Conservation (phyloP, 2,329 filamentous ascomycete species). For the Aspergillus niger region DNA sequence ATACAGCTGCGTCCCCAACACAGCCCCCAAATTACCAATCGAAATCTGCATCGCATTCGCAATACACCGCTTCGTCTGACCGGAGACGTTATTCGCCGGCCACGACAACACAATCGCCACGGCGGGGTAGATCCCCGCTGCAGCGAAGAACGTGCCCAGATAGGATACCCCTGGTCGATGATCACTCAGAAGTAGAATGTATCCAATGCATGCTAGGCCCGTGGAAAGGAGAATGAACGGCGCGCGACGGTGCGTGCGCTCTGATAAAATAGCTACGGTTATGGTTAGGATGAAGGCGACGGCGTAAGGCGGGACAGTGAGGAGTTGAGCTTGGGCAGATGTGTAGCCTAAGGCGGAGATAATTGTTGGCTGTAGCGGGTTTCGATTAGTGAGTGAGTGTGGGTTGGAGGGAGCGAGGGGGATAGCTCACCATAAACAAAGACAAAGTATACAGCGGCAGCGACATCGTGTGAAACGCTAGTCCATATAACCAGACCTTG, state of each 20-base stretch:
- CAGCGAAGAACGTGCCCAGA: conserved; percentile 63
- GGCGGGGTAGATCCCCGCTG: conserved; percentile 68
- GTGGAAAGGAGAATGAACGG: conserved; percentile 65
- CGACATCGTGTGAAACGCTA: conserved; percentile 72
- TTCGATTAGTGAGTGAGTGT: no score
- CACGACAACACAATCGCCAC: conserved; percentile 66
- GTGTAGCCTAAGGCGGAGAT: conserved; percentile 48
- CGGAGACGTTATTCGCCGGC: conserved; percentile 71
- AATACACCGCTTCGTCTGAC: conserved; percentile 69
- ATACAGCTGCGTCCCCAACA: conserved; percentile 71
- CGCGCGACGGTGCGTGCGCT: conserved; percentile 59
- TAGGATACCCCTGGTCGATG: conserved; percentile 60
- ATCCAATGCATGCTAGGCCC: conserved; percentile 61
- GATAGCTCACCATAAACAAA: conserved; percentile 35
- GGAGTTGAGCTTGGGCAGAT: conserved; percentile 50
- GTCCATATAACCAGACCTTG: conserved; percentile 72
- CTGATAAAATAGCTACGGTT: conserved; percentile 60
- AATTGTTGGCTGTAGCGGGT: conserved; percentile 37
- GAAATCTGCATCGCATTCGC: conserved; percentile 72
- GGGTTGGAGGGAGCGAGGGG: no score
- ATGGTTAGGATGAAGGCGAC: conserved; percentile 64
- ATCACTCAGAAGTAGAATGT: conserved; percentile 61
- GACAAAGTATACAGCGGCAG: conserved; percentile 54
- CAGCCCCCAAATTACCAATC: conserved; percentile 68
- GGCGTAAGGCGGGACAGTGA: conserved; percentile 66